Percentiles rank a stretch among this genome's conserved stretches.
Evolutionary conservation across 352 stramenopile species (phyloP).

Genomic region (Phytophthora tentaculata): DNA sequence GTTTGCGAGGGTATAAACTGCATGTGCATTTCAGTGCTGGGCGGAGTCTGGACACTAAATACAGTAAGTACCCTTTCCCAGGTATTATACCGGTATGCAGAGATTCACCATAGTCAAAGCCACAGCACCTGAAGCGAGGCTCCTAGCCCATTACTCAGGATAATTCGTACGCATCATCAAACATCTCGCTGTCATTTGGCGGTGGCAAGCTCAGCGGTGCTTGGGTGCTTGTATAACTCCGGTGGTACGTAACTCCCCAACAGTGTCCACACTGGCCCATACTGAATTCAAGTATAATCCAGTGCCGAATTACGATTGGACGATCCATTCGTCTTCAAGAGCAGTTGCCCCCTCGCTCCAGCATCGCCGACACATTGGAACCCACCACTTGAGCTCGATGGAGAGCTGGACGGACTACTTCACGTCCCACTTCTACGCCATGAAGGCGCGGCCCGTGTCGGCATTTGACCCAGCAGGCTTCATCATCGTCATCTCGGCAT

Average conservation of each 20-base stretch:
- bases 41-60: too few relatives aligned
- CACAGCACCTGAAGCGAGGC: too few relatives aligned
- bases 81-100: too few relatives aligned
- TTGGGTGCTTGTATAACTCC: not conserved
- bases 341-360: slow-evolving; percentile 15
- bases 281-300: slow-evolving; percentile 19
- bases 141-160: too few relatives aligned
- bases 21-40: too few relatives aligned
- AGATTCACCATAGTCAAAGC: too few relatives aligned
- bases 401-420: slow-evolving; percentile 78
- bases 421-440: slow-evolving; percentile 84
- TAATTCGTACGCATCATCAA: not conserved
- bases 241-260: too few relatives aligned
- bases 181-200: not conserved
- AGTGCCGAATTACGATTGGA: slow-evolving; percentile 17
- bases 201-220: not conserved
- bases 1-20: too few relatives aligned
- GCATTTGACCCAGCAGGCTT: slow-evolving; percentile 88
- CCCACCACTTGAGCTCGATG: slow-evolving; percentile 33
- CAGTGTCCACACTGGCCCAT: slow-evolving; percentile 6
- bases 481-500: slow-evolving; percentile 76
- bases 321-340: slow-evolving; percentile 9
- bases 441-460: slow-evolving; percentile 84
- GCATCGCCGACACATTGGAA: slow-evolving; percentile 7
- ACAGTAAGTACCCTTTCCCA: too few relatives aligned